Percentiles rank a stretch among this genome's conserved stretches.
phyloP scores from a whole-genome alignment of 208 protist species.

The Tritrichomonas foetus region DNA sequence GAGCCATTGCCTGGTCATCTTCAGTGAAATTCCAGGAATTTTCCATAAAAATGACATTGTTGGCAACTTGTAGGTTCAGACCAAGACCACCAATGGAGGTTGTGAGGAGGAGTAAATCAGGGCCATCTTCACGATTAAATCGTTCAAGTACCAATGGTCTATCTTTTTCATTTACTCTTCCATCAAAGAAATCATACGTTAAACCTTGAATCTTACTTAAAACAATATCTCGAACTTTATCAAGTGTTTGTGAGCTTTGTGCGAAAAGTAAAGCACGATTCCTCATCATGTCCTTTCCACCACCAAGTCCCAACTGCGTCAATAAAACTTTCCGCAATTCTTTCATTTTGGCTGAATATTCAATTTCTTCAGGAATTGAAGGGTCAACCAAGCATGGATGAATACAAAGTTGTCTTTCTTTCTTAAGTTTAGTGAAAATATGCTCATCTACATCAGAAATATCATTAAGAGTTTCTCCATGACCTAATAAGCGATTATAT shows the following conservation, averaged over 20 bases:
- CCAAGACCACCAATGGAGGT: not conserved
- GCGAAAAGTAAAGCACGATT: not conserved
- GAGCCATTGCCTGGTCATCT: slow-evolving; percentile 1
- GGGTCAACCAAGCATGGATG: not conserved
- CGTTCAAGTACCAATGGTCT: not conserved
- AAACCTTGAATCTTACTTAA: not conserved
- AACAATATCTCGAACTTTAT: not conserved
- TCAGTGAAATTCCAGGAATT: not conserved
- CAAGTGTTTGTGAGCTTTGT: not conserved
- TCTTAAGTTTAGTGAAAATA: not conserved
- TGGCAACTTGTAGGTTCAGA: not conserved
- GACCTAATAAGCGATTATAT: not conserved
- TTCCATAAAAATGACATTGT: slow-evolving; percentile 35
- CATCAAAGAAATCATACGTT: not conserved
- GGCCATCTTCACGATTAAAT: slow-evolving; percentile 14
- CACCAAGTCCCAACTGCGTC: not conserved
- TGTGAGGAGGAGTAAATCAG: not conserved
- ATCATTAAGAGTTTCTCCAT: not conserved
- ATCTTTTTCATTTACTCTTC: not conserved
- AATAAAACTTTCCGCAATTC: not conserved
- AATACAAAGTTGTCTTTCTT: not conserved
- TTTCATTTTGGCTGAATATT: not conserved
- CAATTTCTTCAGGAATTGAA: not conserved
- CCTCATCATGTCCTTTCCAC: not conserved
- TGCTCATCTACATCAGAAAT: not conserved